These are phyloP conservation scores for Solanum arcanum DNA, from an alignment of 257 asterid genomes.

Conservation along the genomic window DNA sequence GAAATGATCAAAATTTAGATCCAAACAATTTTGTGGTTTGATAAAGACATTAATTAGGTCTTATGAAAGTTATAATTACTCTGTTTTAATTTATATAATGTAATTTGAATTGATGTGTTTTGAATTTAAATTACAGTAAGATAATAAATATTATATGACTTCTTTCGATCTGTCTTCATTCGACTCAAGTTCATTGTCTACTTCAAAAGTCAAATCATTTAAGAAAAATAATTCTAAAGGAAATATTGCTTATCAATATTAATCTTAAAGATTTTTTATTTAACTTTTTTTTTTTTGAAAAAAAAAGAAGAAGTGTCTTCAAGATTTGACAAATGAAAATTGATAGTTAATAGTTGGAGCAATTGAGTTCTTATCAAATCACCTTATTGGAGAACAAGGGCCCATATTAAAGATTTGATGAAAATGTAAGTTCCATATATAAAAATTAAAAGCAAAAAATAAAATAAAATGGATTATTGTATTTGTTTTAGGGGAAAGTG, in stretches of 20 bases:
- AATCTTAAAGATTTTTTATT: no score
- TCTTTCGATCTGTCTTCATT: not conserved
- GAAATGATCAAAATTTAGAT: not conserved
- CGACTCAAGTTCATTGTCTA: not conserved
- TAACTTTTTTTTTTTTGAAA: no score
- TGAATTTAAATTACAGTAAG: fast-evolving
- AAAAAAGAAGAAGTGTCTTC: not conserved
- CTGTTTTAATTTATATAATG: not conserved
- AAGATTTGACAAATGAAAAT: not conserved
- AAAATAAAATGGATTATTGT: not conserved
- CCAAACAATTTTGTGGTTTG: not conserved
- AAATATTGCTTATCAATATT: no score
- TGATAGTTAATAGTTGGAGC: not conserved
- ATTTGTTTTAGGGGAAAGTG: not conserved
- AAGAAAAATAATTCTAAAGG: not conserved
- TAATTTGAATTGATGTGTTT: not conserved
- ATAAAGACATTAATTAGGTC: not conserved
- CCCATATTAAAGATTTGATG: not conserved
- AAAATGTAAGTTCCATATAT: not conserved
- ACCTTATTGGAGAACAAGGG: not conserved
- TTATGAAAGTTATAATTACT: not conserved
- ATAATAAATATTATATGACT: not conserved
- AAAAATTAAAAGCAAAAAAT: not conserved
- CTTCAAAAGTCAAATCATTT: not conserved
- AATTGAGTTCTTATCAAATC: not conserved